Evolutionary conservation across 768 basidiomycete genomes (phyloP), one percentile per base, ranked within the genome.

Genomic region (Pisolithus orientalis): DNA sequence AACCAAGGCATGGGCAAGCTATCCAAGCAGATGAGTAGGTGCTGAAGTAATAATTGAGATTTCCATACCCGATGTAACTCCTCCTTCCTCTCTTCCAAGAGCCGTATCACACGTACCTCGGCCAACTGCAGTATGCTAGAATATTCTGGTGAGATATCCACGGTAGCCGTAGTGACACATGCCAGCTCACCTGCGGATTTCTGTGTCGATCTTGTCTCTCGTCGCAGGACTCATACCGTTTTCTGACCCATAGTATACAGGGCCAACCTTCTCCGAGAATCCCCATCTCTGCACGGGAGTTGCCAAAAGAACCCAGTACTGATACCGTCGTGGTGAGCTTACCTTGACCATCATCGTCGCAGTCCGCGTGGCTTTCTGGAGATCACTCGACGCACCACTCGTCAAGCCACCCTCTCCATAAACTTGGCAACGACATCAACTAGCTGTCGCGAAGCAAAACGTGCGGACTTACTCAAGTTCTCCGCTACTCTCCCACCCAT

Each of bases 401-500:
- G 93, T 91, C 39, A 96, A 83, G 59, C 88, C 85, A 48, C 94
- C 89, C 53, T 79, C 67, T 4, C 94, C 94, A 64, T 91, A 95
- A 54, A 95, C 90, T 92, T 57, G 14, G 46, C 52, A 48, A 16
- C 25, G 1, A 1, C 10, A 13, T 65, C 52, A 60, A 57, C 51
- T 52, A 24, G 1, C 25, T 31, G 37, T 54, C 21, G 49, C 50
- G 44, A 11, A 37, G 29, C 38, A 43, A 51, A 32, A 8, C 50
- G 45, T 46, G 51, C 21, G 27, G 57, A 65, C 85, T 59, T 63
- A 87, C 90, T 80, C 58, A 96, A 68, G 71, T 90, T 91, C 69
- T 99, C 96, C 24, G 96, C 96, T 6, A 94, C 89, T 46, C 96
- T 86, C 21, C 96, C 95, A 10, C 94, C 95, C 79, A 97, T 87